A percentile compares a stretch with the other conserved stretches of the same genome.
Conservation (phyloP, 2,329 filamentous ascomycete species). For the Alternaria incomplexa region DNA sequence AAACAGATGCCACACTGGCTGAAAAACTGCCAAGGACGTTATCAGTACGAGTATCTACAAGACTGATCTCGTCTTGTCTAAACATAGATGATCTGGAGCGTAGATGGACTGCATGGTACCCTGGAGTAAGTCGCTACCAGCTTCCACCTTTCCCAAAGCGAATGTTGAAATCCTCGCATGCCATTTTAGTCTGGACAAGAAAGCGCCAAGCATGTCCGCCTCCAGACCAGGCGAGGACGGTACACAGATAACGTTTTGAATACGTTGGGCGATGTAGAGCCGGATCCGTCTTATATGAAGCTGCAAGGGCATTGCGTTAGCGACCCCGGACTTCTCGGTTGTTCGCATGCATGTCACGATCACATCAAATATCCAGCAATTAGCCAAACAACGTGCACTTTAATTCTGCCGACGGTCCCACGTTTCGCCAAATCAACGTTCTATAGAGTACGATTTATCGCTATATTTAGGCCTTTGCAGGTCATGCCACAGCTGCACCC, state of each 20-base stretch:
- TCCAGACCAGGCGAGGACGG: constrained; percentile 23
- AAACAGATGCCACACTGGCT: background rate
- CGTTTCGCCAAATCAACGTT: constrained; percentile 28
- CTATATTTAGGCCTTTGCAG: constrained; percentile 29
- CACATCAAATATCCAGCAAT: constrained; percentile 42
- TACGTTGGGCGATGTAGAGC: constrained; percentile 16
- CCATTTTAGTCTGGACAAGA: background rate
- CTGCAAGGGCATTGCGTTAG: constrained; percentile 31
- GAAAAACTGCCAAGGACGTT: background rate
- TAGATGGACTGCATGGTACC: background rate
- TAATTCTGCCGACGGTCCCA: constrained; percentile 31
- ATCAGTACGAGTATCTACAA: background rate
- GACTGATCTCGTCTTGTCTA: background rate
- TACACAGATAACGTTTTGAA: constrained; percentile 13
- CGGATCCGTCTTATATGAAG: constrained; percentile 14
- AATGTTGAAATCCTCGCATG: background rate
- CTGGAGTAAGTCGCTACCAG: background rate
- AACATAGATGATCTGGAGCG: constrained; percentile 1
- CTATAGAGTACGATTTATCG: background rate
- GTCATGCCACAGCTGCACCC: constrained; percentile 29
- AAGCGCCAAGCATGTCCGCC: constrained; percentile 14
- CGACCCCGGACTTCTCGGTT: constrained; percentile 31
- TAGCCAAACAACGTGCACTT: constrained; percentile 39
- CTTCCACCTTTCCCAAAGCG: background rate
- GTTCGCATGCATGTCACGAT: constrained; percentile 33